Conservation (phyloP, 495 filamentous ascomycete species). For the Trichoderma virens region DNA sequence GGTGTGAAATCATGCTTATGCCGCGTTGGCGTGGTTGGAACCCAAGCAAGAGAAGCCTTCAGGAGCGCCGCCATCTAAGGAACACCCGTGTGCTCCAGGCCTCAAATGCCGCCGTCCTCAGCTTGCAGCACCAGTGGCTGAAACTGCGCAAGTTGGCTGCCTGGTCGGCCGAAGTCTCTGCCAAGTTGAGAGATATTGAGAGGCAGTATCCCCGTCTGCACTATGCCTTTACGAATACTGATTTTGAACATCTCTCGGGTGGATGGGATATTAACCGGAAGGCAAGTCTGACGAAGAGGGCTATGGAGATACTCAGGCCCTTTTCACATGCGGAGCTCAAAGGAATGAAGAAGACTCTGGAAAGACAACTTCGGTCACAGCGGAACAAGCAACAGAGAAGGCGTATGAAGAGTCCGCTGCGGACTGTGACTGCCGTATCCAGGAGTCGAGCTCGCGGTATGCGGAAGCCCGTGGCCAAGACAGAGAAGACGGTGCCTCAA, state of each 20-base stretch:
- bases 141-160: slow-evolving; percentile 5
- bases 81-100: slow-evolving; percentile 4
- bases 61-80: slow-evolving; percentile 8
- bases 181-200: background rate
- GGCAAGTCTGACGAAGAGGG: background rate
- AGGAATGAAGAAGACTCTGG: background rate
- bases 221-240: slow-evolving; percentile 2
- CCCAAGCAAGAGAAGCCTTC: slow-evolving; percentile 7
- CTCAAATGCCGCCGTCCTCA: background rate
- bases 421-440: background rate
- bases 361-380: background rate
- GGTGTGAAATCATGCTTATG: slow-evolving; percentile 70
- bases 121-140: slow-evolving; percentile 3
- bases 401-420: background rate
- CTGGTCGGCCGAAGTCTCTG: background rate
- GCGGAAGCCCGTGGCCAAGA: background rate
- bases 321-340: slow-evolving; percentile 1
- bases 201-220: slow-evolving; percentile 1
- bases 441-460: background rate
- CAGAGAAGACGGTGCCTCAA: background rate
- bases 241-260: background rate
- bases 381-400: background rate
- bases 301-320: background rate
- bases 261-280: background rate
- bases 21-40: slow-evolving; percentile 66